Evolutionary conservation across 208 protist genomes (phyloP).

Genomic region (Leishmania tropica): DNA sequence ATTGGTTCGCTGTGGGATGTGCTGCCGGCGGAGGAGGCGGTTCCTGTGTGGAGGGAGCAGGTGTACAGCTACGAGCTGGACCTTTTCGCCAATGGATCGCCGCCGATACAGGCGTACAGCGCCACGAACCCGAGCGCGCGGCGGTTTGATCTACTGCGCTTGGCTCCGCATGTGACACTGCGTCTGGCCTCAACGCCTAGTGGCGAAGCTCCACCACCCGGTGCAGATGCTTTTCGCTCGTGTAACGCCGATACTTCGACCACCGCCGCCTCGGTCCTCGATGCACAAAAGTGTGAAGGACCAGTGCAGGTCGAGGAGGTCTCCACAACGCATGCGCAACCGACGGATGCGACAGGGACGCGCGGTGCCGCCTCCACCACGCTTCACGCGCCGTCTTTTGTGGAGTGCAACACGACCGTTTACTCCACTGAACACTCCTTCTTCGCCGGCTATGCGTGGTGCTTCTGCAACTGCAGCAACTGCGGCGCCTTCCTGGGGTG

Average conservation of each 20-base stretch:
- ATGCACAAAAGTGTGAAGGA: not conserved
- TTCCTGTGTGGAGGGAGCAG: constrained; percentile 44
- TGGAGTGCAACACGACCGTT: constrained; percentile 23
- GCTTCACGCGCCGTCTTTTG: constrained; percentile 10
- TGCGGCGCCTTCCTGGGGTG: constrained; percentile 81
- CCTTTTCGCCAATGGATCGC: constrained; percentile 47
- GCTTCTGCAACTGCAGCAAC: constrained; percentile 48
- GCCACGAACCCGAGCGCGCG: constrained; percentile 68
- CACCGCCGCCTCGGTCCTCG: not conserved
- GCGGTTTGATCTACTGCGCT: constrained; percentile 79
- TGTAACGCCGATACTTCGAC: not conserved
- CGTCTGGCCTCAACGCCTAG: not conserved
- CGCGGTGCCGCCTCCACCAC: not conserved
- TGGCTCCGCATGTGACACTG: constrained; percentile 30
- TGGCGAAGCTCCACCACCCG: not conserved
- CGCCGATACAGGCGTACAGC: constrained; percentile 73
- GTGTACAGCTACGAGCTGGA: constrained; percentile 83
- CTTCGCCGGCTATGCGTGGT: constrained; percentile 81
- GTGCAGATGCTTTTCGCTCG: not conserved
- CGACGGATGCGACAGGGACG: not conserved
- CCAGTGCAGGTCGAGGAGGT: not conserved
- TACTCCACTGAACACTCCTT: constrained; percentile 82
- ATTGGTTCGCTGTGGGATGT: constrained; percentile 54
- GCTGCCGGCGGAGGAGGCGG: constrained; percentile 32
- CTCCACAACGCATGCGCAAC: not conserved